These are phyloP conservation scores for Sarcomyxa edulis DNA, from an alignment of 768 basidiomycete genomes.

Conservation along the genomic window DNA sequence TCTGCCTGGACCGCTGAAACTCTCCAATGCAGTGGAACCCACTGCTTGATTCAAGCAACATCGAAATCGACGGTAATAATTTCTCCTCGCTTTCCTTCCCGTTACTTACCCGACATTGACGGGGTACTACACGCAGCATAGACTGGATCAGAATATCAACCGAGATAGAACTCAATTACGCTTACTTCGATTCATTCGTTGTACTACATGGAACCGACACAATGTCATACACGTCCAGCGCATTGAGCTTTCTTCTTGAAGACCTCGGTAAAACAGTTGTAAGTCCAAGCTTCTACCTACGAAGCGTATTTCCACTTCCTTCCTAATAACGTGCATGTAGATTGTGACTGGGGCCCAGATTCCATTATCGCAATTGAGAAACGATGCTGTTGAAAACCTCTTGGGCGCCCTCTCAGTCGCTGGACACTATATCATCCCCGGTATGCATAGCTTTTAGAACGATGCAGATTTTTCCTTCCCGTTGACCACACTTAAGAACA, in stretches of 20 bases:
- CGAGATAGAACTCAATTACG: slow-evolving; percentile 91
- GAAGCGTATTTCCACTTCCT: not conserved
- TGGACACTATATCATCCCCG: slow-evolving; percentile 89
- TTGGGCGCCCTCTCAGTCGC: slow-evolving; percentile 87
- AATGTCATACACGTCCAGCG: slow-evolving; percentile 86
- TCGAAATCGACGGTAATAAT: slow-evolving; percentile 66
- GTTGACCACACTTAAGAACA: slow-evolving; percentile 19
- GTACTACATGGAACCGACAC: slow-evolving; percentile 90
- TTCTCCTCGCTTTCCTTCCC: slow-evolving; percentile 4
- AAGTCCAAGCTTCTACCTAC: slow-evolving; percentile 12
- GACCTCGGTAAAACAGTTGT: slow-evolving; percentile 91
- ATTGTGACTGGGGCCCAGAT: slow-evolving; percentile 94
- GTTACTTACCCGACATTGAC: slow-evolving; percentile 3
- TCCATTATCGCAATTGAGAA: slow-evolving; percentile 84
- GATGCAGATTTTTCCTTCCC: not conserved
- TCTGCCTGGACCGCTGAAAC: too few relatives aligned
- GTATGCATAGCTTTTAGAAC: slow-evolving; percentile 34
- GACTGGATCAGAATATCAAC: slow-evolving; percentile 90
- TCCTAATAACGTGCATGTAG: slow-evolving; percentile 29
- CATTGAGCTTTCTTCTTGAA: slow-evolving; percentile 86
- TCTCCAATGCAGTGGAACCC: slow-evolving; percentile 82
- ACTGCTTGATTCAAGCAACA: slow-evolving; percentile 84
- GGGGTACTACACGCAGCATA: too few relatives aligned
- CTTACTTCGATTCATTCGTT: slow-evolving; percentile 82
- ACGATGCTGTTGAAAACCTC: slow-evolving; percentile 91